These are phyloP conservation scores for Recurvomyces mirabilis DNA, from an alignment of 495 filamentous ascomycete species.

Conservation along the genomic window DNA sequence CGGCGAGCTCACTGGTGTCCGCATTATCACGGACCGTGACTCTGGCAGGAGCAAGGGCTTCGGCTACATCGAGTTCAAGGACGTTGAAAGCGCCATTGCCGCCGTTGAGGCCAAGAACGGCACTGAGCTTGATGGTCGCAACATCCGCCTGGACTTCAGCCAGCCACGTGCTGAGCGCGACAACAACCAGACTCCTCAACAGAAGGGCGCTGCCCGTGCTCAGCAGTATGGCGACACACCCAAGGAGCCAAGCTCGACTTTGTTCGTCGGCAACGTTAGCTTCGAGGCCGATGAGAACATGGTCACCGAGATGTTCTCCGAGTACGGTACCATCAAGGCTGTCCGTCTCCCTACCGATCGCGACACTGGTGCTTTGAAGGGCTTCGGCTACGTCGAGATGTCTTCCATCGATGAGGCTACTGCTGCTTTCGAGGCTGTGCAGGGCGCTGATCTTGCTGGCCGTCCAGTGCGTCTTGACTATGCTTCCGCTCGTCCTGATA, in stretches of 20 bases:
- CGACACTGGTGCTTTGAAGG: conserved; percentile 79
- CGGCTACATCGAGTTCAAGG: conserved; percentile 88
- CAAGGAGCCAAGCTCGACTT: conserved; percentile 67
- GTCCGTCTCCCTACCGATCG: conserved; percentile 84
- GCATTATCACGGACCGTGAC: conserved; percentile 75
- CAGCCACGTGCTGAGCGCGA: conserved; percentile 47
- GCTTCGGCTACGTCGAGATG: conserved; percentile 89
- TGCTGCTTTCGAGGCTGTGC: conserved; percentile 51
- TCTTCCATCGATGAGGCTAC: conserved; percentile 74
- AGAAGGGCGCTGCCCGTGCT: conserved; percentile 56
- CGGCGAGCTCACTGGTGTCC: conserved; percentile 61
- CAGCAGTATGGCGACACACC: conserved; percentile 63
- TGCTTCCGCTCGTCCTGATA: conserved; percentile 60
- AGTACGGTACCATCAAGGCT: conserved; percentile 56
- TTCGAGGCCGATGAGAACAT: conserved; percentile 73
- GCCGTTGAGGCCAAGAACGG: conserved; percentile 75
- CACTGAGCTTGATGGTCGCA: conserved; percentile 69
- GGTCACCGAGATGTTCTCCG: conserved; percentile 63
- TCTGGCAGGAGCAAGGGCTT: conserved; percentile 84
- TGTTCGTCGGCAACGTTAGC: conserved; percentile 87
- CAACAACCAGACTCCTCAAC: conserved; percentile 9
- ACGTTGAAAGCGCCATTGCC: conserved; percentile 54
- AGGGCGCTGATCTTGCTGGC: conserved; percentile 64
- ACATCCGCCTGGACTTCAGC: conserved; percentile 83
- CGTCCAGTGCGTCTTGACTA: conserved; percentile 83